Percentiles rank a stretch among this genome's conserved stretches.
Evolutionary conservation across 306 rosid species (phyloP).

Genomic region (Glycine latifolia): DNA sequence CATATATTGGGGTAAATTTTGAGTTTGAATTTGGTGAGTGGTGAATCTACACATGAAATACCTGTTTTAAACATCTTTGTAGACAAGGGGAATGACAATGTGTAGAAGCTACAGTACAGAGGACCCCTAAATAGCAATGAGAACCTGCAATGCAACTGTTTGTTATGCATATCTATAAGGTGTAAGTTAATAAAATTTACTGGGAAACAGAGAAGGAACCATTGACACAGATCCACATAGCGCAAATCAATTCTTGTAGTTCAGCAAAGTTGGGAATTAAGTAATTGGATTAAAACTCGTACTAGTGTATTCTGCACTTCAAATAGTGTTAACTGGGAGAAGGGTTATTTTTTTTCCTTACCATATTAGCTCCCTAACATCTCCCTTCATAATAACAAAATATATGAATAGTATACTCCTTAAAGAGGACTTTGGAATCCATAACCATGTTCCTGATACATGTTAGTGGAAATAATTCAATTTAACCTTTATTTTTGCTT

Average conservation of each 20-base stretch:
- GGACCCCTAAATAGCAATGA: background rate
- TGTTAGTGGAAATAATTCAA: background rate
- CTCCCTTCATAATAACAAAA: background rate
- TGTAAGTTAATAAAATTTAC: background rate
- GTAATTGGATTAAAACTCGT: background rate
- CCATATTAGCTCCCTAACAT: background rate
- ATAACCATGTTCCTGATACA: background rate
- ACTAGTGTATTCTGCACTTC: background rate
- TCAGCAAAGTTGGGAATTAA: background rate
- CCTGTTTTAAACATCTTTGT: background rate
- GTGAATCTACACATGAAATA: conserved; percentile 5
- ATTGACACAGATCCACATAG: background rate
- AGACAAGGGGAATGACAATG: background rate
- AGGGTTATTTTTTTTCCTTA: background rate
- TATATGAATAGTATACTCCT: background rate
- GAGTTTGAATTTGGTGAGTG: conserved; percentile 27
- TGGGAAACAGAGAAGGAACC: background rate
- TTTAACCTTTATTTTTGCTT: background rate
- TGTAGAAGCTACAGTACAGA: background rate
- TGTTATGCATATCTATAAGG: background rate
- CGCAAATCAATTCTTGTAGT: background rate
- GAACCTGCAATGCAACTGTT: background rate
- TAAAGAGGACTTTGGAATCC: background rate
- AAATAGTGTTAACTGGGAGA: background rate
- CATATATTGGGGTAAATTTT: background rate